These are phyloP conservation scores for Hypholoma fasciculare DNA, from an alignment of 768 basidiomycete species.

Conservation along the genomic window DNA sequence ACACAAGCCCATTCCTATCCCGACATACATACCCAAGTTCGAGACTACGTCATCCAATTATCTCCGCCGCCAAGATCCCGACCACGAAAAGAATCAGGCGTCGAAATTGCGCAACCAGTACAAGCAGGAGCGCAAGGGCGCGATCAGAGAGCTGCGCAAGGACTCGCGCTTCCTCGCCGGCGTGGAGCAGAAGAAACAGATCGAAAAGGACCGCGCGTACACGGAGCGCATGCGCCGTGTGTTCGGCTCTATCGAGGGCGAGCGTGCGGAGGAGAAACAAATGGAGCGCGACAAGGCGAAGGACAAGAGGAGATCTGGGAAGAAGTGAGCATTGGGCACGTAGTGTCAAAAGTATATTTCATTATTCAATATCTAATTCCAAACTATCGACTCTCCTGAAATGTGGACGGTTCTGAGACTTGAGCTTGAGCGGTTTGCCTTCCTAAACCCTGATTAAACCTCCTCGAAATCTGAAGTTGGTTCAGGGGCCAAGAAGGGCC, in stretches of 20 bases:
- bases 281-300: constrained; percentile 82
- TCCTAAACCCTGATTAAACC: too few relatives aligned
- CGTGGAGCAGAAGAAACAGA: constrained; percentile 82
- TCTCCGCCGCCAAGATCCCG: constrained; percentile 82
- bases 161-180: constrained; percentile 91
- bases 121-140: constrained; percentile 96
- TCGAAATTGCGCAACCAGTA: constrained; percentile 85
- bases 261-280: constrained; percentile 93
- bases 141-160: constrained; percentile 93
- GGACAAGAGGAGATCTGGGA: constrained; percentile 76
- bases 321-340: constrained; percentile 45
- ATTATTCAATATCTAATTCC: background rate
- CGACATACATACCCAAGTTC: constrained; percentile 93
- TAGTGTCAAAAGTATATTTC: background rate
- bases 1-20: constrained; percentile 96
- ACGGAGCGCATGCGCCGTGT: constrained; percentile 83
- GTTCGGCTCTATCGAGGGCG: constrained; percentile 74
- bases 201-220: constrained; percentile 83
- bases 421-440: too few relatives aligned
- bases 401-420: too few relatives aligned
- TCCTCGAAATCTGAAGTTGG: too few relatives aligned
- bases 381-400: too few relatives aligned
- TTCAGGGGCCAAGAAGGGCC: too few relatives aligned
- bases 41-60: constrained; percentile 75
- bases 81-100: constrained; percentile 85